Percentiles rank a stretch among this genome's conserved stretches.
These are phyloP conservation scores for Solanum habrochaites DNA, from an alignment of 257 asterid species.

Conservation along the genomic window DNA sequence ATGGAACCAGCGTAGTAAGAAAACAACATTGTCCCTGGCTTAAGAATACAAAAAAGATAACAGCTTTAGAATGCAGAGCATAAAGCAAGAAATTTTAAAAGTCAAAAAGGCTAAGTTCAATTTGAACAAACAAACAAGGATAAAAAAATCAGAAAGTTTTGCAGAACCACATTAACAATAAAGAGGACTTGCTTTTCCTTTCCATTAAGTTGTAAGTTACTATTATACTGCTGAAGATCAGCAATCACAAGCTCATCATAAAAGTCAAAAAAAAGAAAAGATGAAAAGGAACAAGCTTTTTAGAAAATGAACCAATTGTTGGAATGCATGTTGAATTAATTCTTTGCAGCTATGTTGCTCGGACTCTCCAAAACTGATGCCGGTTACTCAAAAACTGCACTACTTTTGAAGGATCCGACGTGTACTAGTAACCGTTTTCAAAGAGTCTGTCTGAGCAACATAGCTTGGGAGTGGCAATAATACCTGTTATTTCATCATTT, in stretches of 20 bases:
- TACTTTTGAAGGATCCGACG: neutral
- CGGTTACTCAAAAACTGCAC: neutral
- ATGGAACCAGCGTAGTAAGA: conserved; percentile 54
- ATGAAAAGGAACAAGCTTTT: neutral
- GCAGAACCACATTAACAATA: neutral
- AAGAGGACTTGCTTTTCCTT: neutral
- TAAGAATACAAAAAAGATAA: conserved; percentile 5
- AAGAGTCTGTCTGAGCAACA: neutral
- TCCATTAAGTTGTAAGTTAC: neutral
- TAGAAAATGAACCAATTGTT: neutral
- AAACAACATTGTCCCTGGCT: conserved; percentile 56
- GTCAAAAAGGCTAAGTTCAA: neutral
- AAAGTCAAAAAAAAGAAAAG: neutral
- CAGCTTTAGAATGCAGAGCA: conserved; percentile 7
- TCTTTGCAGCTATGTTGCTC: neutral
- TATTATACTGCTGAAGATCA: neutral
- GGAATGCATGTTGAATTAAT: neutral
- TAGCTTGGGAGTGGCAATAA: neutral
- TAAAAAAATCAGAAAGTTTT: neutral
- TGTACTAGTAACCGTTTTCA: neutral
- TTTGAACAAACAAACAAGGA: neutral
- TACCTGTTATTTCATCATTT: conserved; percentile 53
- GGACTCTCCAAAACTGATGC: neutral
- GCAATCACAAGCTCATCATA: neutral
- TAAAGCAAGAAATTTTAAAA: neutral